Percentiles rank a stretch among this genome's conserved stretches.
phyloP scores from a whole-genome alignment of 495 filamentous ascomycete species.

The Penicillium malachiteum region DNA sequence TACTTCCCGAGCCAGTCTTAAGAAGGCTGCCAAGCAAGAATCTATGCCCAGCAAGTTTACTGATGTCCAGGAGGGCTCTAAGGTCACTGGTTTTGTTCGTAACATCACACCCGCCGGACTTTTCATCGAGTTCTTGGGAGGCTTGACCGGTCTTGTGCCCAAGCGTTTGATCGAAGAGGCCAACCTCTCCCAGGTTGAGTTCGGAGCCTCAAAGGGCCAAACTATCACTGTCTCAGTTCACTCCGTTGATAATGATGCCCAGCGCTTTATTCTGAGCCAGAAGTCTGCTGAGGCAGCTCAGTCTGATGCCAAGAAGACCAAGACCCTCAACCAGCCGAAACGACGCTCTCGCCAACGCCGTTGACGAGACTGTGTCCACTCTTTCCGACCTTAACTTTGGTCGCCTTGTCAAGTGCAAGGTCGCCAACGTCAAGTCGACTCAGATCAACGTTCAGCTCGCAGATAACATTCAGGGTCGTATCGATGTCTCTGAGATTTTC shows the following conservation, averaged over 20 bases:
- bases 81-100: conserved; percentile 77
- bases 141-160: conserved; percentile 72
- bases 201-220: conserved; percentile 72
- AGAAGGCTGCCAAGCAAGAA: conserved; percentile 68
- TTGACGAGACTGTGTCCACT: conserved; percentile 64
- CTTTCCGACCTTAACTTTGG: conserved; percentile 73
- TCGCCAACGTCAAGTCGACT: conserved; percentile 78
- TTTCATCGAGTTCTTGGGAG: conserved; percentile 80
- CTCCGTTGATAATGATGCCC: conserved; percentile 58
- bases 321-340: conserved; percentile 29
- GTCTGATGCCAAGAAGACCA: conserved; percentile 32
- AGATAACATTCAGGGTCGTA: conserved; percentile 85
- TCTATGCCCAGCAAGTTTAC: conserved; percentile 65
- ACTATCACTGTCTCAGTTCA: conserved; percentile 67
- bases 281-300: conserved; percentile 40
- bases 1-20: conserved; percentile 75
- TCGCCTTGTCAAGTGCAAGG: conserved; percentile 71
- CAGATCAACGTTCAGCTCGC: conserved; percentile 90
- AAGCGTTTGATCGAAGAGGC: conserved; percentile 73
- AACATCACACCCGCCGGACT: conserved; percentile 74
- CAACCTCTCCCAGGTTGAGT: conserved; percentile 62
- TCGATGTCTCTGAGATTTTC: conserved; percentile 87
- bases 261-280: conserved; percentile 64
- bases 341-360: conserved; percentile 57
- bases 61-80: conserved; percentile 64